These are phyloP conservation scores for Naegleria gruberi DNA, from an alignment of 208 protist species.

Conservation along the genomic window DNA sequence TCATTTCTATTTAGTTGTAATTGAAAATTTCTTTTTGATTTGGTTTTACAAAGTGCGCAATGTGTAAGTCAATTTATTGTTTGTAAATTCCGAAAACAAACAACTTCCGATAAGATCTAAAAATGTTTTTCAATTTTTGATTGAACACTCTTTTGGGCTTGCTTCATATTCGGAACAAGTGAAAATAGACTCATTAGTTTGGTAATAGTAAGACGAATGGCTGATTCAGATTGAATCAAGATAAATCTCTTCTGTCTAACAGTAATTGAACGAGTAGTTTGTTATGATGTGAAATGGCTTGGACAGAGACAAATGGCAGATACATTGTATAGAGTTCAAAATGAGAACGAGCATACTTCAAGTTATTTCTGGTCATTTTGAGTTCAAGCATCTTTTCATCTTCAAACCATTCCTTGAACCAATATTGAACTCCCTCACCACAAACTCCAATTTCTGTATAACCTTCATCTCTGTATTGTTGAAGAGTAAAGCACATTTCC, in stretches of 20 bases:
- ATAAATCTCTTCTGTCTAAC: not conserved
- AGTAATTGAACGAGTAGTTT: not conserved
- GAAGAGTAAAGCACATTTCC: not conserved
- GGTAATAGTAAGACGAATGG: no score
- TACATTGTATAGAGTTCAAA: constrained; percentile 24
- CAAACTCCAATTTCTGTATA: constrained; percentile 20
- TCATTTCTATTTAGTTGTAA: not conserved
- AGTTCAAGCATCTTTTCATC: not conserved
- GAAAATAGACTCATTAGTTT: no score
- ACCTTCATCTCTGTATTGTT: not conserved
- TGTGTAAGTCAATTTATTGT: no score
- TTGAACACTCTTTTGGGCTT: no score
- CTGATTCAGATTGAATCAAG: no score
- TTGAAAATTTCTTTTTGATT: not conserved
- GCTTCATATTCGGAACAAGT: no score
- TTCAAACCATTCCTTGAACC: constrained; percentile 14
- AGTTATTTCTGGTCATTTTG: not conserved
- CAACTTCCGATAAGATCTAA: no score
- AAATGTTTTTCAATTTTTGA: no score
- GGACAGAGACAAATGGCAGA: constrained; percentile 11
- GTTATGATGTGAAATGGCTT: constrained; percentile 2
- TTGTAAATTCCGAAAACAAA: no score
- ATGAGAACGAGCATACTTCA: not conserved
- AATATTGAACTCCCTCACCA: not conserved
- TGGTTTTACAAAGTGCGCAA: not conserved